Base-by-base conservation (phyloP, 306 rosid species). In the Benincasa hispida region DNA sequence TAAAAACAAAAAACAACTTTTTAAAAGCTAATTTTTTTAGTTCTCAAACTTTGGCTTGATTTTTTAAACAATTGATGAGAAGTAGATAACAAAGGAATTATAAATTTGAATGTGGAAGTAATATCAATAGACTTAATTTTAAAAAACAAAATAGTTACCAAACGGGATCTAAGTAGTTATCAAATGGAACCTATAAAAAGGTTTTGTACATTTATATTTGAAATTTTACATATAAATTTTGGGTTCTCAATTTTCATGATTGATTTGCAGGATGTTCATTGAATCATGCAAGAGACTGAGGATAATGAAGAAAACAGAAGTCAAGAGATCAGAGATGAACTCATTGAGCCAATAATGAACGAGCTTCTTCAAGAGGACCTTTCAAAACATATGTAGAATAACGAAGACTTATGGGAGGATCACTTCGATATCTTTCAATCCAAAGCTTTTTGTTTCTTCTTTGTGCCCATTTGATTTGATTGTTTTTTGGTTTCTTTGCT, bases 211-310 rank as follows among this genome's bases (percentile, higher is more conserved):
- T 45, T 45, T 45, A 45, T 45, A 45, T 45, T 45, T 45, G 50
- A 45, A 45, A 2, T 45, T 11, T 45, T 45, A 12, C 50, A 45
- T 12, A 2, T 11, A 45, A 45, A 9, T 6, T 17, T 5, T 70
- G 41, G 42, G 24, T 25, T 24, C 5, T 70, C 10, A 67, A 67
- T 21, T 67, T 48, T 51, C 5, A 2, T 12, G 18, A 15, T 34
- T 32, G 9, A 63, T 53, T 41, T 57, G 78, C 56, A 76, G 79
- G 41, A 76, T 76, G 79, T 76, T 76, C 39, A 55, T 15, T 14
- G 79, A 76, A 76, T 55, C 79, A 76, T 76, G 79, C 69, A 76
- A 39, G 53, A 58, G 79, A 59, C 21, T 76, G 57, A 76, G 57
- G 37, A 76, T 76, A 76, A 57, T 76, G 57, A 76, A 76, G 55